These are phyloP conservation scores for Marasmius tenuissimus DNA, from an alignment of 1,284 basidiomycete genomes.

Conservation along the genomic window DNA sequence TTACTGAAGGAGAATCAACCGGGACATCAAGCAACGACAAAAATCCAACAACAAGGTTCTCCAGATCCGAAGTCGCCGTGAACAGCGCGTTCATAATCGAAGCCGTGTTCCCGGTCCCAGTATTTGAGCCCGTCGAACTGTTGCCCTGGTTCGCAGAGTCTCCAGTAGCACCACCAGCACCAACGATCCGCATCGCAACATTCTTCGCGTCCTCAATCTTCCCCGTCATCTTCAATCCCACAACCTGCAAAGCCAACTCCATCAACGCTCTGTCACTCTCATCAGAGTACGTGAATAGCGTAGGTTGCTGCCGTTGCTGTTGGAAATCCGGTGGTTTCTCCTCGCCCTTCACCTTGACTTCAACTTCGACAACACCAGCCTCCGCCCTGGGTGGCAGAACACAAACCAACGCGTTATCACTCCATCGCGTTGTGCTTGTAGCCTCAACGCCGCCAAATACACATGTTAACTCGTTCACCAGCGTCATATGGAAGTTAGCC, in stretches of 20 bases:
- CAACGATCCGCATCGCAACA: conserved; percentile 84
- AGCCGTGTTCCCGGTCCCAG: conserved; percentile 44
- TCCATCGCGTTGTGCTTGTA: conserved; percentile 88
- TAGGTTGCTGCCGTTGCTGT: conserved; percentile 44
- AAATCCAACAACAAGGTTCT: conserved; percentile 78
- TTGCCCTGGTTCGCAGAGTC: neutral
- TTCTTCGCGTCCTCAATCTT: conserved; percentile 92
- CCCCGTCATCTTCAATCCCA: conserved; percentile 95
- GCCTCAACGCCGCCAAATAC: conserved; percentile 87
- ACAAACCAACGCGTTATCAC: conserved; percentile 92
- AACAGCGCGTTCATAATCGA: conserved; percentile 53
- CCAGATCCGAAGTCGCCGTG: conserved; percentile 61
- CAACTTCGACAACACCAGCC: conserved; percentile 90
- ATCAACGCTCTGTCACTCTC: conserved; percentile 90
- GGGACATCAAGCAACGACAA: conserved; percentile 71
- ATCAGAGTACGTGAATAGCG: conserved; percentile 88
- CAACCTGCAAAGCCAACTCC: conserved; percentile 93
- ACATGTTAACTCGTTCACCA: conserved; percentile 61
- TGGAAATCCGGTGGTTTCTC: conserved; percentile 65
- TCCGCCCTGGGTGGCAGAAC: conserved; percentile 82
- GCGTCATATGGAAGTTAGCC: conserved; percentile 77
- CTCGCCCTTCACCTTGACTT: conserved; percentile 50
- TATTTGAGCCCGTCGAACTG: neutral
- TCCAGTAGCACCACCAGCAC: neutral
- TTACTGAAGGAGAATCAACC: conserved; percentile 38